Conservation (phyloP, 1,139 yeast genomes). For the Yamadazyma sp. region DNA sequence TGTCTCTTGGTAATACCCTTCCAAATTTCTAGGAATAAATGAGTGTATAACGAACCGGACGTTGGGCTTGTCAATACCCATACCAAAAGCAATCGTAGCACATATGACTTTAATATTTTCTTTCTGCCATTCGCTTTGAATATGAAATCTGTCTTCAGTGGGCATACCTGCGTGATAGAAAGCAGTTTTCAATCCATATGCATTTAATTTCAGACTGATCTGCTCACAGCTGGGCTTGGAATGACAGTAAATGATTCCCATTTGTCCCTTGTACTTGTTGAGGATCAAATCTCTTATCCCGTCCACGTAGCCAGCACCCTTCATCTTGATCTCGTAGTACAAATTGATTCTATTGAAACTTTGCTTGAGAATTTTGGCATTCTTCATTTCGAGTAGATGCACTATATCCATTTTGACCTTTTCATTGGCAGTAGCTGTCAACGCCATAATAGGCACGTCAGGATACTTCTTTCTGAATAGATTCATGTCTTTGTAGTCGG, state of each 20-base stretch:
- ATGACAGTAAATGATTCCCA: slow-evolving; percentile 94
- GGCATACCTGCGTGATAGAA: slow-evolving; percentile 95
- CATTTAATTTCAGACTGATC: slow-evolving; percentile 60
- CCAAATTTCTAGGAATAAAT: slow-evolving; percentile 86
- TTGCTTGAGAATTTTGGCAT: slow-evolving; percentile 60
- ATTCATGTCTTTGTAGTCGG: slow-evolving; percentile 84
- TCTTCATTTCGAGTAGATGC: slow-evolving; percentile 61
- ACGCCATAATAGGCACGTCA: slow-evolving; percentile 86
- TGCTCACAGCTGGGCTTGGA: slow-evolving; percentile 88
- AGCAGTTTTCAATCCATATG: slow-evolving; percentile 64
- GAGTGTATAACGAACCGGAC: slow-evolving; percentile 89
- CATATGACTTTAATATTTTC: slow-evolving; percentile 75
- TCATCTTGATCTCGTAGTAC: slow-evolving; percentile 72
- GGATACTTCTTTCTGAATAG: slow-evolving; percentile 74
- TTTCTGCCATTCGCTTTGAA: slow-evolving; percentile 82
- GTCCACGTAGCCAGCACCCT: slow-evolving; percentile 55
- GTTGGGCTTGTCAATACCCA: slow-evolving; percentile 98
- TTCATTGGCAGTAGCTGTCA: slow-evolving; percentile 96
- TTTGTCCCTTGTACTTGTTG: slow-evolving; percentile 51
- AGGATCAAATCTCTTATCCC: slow-evolving; percentile 61
- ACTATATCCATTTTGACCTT: slow-evolving; percentile 85
- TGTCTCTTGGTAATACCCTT: slow-evolving; percentile 96
- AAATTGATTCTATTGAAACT: slow-evolving; percentile 90
- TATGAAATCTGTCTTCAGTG: slow-evolving; percentile 65
- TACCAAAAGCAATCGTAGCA: slow-evolving; percentile 97